Base-by-base conservation (phyloP, 257 asterid genomes). In the Forsythia viridissima region DNA sequence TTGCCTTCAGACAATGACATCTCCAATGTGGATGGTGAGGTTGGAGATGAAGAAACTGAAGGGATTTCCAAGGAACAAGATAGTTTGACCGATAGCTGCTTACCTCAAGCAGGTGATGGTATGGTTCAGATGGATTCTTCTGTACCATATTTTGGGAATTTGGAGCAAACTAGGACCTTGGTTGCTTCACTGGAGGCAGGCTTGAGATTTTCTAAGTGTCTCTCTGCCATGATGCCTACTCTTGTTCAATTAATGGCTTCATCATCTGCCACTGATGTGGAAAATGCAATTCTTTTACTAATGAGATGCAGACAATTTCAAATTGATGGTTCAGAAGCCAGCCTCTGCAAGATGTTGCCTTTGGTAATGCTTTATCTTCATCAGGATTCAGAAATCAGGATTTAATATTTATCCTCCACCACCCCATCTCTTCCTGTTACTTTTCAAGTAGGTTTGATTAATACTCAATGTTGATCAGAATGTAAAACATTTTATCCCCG, bases 231-330 rank as follows among this genome's bases (percentile, higher is more conserved):
- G 12, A 93, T 91, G 97, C 93, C 96, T 36, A 92, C 88, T 78
- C 97, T 95, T 61, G 94, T 95, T 83, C 99, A 95, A 63, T 84
- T 95, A 85, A 92, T 95, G 99, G 98, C 99, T 76, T 95, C 99
- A 38, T 90, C 99, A 76, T 93, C 99, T 82, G 95, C 98, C n/a
- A 88, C 86, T 71, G 98, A 95, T 76, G 99, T 93, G 82, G 99
- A 95, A 74, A 91, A 91, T 80, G 88, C 98, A 78, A 95, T 95
- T 83, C 93, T 92, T 72, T 82, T 95, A 84, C 91, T 95, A 80
- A 95, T 95, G 99, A 95, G 99, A 86, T 95, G 99, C 84, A 90
- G 92, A 75, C 99, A 95, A 77, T 95, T 95, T 82, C 97, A 91
- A 79, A 90, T 95, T 77, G 98, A 95, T 87, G 97, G 89, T 71